Base-by-base conservation (phyloP, 345 rosid genomes). In the rapeseed (Brassica napus) region DNA sequence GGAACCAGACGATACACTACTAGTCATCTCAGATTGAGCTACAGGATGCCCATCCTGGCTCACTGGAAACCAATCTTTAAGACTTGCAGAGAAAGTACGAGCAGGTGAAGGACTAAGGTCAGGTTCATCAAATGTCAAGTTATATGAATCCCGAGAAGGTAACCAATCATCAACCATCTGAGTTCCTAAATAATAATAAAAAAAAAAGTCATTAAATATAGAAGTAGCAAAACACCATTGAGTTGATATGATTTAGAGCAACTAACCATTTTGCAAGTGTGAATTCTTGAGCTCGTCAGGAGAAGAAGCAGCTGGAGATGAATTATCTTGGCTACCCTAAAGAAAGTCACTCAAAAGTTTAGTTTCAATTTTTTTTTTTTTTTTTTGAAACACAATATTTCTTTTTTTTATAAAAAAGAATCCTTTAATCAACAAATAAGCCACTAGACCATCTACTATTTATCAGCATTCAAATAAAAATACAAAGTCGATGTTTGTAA, bases 11-110 rank as follows among this genome's bases (percentile, higher is more conserved):
- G 31, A 28, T 28, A 28, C 31, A 28, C 31, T 28, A 28, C 31
- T 28, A 28, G 31, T 28, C 31, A 28, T 28, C 31, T 28, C 31
- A 28, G 31, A 28, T 3, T 28, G 31, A 28, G 31, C 31, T 28
- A 28, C 47, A 30, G 42, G 78, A 31, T 63, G 83, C 78, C 71
- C 78, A 34, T 69, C 86, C 57, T 69, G 84, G 57, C 74, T 44
- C 59, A 61, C 58, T 0, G 78, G 58, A 81, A 34, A 74, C 84
- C 85, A 87, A 30, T 85, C 86, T 30, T 82, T 82, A 7, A 77
- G 78, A 83, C 86, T 82, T 54, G 85, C 85, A 73, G 87, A 84
- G 71, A 76, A 68, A 68, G 88, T 68, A 23, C n/a, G 81, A 71
- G 83, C 52, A 8, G 83, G 81, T 44, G 85, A 86, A 81, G 71